A percentile compares a stretch with the other conserved stretches of the same genome.
Evolutionary conservation across 129 eudicot genomes (phyloP).

Genomic region (Dittrichia graveolens): DNA sequence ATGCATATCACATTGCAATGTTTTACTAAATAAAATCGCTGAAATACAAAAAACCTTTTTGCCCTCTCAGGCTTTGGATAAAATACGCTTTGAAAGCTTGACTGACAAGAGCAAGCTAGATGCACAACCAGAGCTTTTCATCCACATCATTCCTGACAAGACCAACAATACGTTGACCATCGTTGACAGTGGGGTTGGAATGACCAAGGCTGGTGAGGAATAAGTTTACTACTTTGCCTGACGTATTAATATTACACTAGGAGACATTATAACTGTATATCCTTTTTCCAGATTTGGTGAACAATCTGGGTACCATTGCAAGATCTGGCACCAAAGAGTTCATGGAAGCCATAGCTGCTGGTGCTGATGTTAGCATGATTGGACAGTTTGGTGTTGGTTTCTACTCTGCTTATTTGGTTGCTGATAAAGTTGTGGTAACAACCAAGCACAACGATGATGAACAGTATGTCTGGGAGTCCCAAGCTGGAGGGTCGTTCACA

Average conservation of each 20-base stretch:
- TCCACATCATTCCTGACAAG: slow-evolving; percentile 57
- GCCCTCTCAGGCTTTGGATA: slow-evolving; percentile 45
- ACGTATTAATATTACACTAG: neutral
- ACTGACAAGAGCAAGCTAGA: slow-evolving; percentile 69
- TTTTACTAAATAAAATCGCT: neutral
- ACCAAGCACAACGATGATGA: slow-evolving; percentile 54
- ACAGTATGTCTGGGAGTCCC: slow-evolving; percentile 48
- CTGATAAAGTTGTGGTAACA: slow-evolving; percentile 51
- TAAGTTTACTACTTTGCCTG: neutral
- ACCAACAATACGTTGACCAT: slow-evolving; percentile 48
- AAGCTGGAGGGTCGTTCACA: slow-evolving; percentile 45
- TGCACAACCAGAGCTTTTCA: slow-evolving; percentile 56
- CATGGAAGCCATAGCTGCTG: slow-evolving; percentile 64
- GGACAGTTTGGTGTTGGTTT: slow-evolving; percentile 54
- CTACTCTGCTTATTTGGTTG: slow-evolving; percentile 56
- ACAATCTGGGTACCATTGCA: slow-evolving; percentile 64
- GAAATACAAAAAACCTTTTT: neutral
- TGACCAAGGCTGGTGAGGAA: slow-evolving; percentile 57
- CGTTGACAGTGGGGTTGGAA: slow-evolving; percentile 58
- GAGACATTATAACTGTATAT: neutral
- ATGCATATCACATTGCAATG: neutral
- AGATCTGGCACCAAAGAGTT: slow-evolving; percentile 64
- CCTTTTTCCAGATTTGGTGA: slow-evolving; percentile 48
- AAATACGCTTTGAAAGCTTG: slow-evolving; percentile 53
- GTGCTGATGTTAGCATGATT: slow-evolving; percentile 68